Evolutionary conservation across 768 basidiomycete genomes (phyloP).

Genomic region (Suillus subalutaceus): DNA sequence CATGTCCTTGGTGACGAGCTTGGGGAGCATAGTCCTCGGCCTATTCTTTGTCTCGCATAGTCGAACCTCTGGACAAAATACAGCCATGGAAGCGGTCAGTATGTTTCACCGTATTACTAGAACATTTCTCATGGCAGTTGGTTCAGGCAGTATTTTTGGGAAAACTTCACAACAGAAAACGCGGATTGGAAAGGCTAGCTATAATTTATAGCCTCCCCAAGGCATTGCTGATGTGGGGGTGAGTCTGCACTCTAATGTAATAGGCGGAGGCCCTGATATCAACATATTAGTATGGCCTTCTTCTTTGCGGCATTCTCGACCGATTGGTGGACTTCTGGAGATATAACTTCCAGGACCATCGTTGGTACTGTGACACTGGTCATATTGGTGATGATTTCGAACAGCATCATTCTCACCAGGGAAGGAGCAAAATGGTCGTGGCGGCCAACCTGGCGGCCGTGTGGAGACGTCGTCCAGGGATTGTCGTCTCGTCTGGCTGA

Average conservation of each 20-base stretch:
- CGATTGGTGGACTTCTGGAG: constrained; percentile 26
- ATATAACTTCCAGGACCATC: constrained; percentile 20
- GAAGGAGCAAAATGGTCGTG: constrained; percentile 25
- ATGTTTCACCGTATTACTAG: not conserved
- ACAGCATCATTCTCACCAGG: constrained; percentile 43
- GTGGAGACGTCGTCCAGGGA: not conserved
- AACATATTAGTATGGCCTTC: constrained; percentile 26
- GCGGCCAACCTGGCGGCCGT: constrained; percentile 6
- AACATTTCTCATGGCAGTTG: not conserved
- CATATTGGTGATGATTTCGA: constrained; percentile 39
- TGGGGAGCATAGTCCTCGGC: constrained; percentile 47
- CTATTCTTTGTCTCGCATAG: constrained; percentile 46
- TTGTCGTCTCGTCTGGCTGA: not conserved
- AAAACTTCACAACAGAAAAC: constrained; percentile 25
- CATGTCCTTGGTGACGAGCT: constrained; percentile 43
- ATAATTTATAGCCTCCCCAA: constrained; percentile 58
- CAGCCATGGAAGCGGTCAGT: constrained; percentile 40
- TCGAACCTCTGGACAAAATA: constrained; percentile 34
- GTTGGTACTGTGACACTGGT: constrained; percentile 34
- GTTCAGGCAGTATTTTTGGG: constrained; percentile 17
- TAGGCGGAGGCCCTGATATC: constrained; percentile 4
- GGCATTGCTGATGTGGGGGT: constrained; percentile 63
- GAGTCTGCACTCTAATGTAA: constrained; percentile 27
- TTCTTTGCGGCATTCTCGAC: constrained; percentile 29
- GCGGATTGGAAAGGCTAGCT: constrained; percentile 53